phyloP scores from a whole-genome alignment of 441 rosid genomes.

The Mallotus repandus region DNA sequence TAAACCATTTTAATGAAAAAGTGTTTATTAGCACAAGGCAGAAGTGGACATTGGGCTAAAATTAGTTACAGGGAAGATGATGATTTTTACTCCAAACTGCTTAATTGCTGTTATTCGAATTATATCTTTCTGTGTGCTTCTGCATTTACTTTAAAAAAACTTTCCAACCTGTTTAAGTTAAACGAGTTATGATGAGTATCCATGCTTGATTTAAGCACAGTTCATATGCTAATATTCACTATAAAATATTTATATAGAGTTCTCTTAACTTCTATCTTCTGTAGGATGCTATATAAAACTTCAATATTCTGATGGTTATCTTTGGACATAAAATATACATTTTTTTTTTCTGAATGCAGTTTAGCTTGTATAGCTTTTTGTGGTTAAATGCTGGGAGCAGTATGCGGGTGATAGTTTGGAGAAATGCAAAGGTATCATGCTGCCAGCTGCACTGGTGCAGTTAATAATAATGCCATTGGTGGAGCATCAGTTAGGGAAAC shows the following conservation, averaged over 20 bases:
- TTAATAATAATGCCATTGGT: conserved; percentile 74
- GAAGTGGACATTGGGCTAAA: neutral
- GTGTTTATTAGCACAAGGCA: neutral
- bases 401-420: conserved; percentile 87
- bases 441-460: conserved; percentile 90
- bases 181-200: neutral
- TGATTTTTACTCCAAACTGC: neutral
- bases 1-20: neutral
- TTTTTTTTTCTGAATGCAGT: conserved; percentile 31
- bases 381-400: conserved; percentile 69
- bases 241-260: neutral
- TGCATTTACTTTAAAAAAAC: neutral
- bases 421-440: conserved; percentile 99
- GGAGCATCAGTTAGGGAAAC: conserved; percentile 80
- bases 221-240: neutral
- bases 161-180: neutral
- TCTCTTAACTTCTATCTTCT: conserved; percentile 9
- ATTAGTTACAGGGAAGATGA: neutral
- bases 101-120: neutral
- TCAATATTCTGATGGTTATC: neutral
- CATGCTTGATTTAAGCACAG: neutral
- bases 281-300: conserved; percentile 3
- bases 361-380: conserved; percentile 37
- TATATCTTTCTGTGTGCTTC: neutral
- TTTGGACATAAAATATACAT: conserved; percentile 3